Base-by-base conservation (phyloP, 2,329 filamentous ascomycete genomes). In the Aspergillus sp. region DNA sequence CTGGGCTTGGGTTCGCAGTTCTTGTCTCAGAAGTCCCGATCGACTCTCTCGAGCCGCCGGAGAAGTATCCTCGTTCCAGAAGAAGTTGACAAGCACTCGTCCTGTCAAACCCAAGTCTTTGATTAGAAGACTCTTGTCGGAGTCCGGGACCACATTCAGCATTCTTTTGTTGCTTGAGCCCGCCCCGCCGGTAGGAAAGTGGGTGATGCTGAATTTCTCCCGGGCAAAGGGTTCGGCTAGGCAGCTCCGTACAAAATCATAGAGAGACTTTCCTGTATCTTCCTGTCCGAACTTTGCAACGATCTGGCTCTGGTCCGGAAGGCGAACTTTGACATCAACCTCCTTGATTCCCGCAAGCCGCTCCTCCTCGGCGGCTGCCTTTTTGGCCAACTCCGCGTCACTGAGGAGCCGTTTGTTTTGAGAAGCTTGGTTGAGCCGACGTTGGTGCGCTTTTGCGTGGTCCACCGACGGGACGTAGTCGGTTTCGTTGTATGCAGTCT, bases 291-390 rank as follows among this genome's bases (percentile, higher is more conserved):
- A 84, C n/a, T 79, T 81, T 73, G 86, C 86, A 47, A 90, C 83
- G 30, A 91, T 83, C 49, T 86, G 85, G 52, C 85, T 88, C 61
- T 92, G 89, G 67, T 97, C 92, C 0, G 93, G 93, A 61, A 96
- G 92, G 22, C 92, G 87, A 45, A 96, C 82, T 58, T 89, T 90
- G 57, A 97, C 79, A 24, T 84, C 80, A 30, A 95, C 82, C 30
- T 83, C 82, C 47, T 82, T 83, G 54, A 92, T 79, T 4, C 82
- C 79, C 4, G 85, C 81, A 1, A 91, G 75, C 57, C 79, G 86
- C 26, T 85, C 84, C 44, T 82, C 81, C 48, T 86, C 84, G 19
- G 82, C 85, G 4, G 82, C 78, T 32, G 84, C 85, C 58, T 85
- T 84, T 20, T 86, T 85, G 33, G 85, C 86, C 10, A 95, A 77